Base-by-base conservation (phyloP, 2,329 filamentous ascomycete species). In the Exophiala viscosa region DNA sequence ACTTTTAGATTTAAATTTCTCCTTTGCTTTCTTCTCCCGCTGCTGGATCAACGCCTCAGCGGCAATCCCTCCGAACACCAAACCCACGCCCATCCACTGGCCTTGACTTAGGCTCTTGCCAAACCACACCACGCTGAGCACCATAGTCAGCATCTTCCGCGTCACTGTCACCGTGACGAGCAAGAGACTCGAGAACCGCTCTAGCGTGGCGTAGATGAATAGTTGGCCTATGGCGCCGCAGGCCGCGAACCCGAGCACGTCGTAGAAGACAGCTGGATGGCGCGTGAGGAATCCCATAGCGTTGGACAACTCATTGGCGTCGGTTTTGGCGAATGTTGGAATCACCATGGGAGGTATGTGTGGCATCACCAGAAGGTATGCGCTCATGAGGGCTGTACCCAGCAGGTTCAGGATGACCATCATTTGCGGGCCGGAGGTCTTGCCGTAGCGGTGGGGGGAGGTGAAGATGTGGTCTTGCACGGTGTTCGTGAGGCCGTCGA, bases 61-160 rank as follows among this genome's bases (percentile, higher is more conserved):
- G 28, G 90, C 93, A 66, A 99, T 91, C 46, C 92, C 93, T 20
- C 91, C 90, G 75, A 99, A 99, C 7, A 99, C 93, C 53, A 99
- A 76, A 0, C 82, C 86, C 31, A 99, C 91, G 58, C 93, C 93
- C 5, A 95, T 75, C 88, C 91, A 96, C 74, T 99, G 93, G 80
- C 92, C 95, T n/a, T 76, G 73, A 23, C 83, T 87, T 44, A 99
- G 79, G 58, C 81, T 82, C 70, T 99, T 93, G 23, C 93, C 93
- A 69, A 97, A 99, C 73, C 90, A 90, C 55, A 97, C 77, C 23
- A 99, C 93, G 48, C 90, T 96, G 46, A 97, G 79, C 54, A 97
- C 89, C 93, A 99, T 99, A 61, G 92, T 97, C 69, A 97, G 82
- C 93, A 99, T 99, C 76, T 99, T 99, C 66, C 93, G 82, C 41